phyloP scores from a whole-genome alignment of 169 alveolate species.

The Cryptosporidium felis region DNA sequence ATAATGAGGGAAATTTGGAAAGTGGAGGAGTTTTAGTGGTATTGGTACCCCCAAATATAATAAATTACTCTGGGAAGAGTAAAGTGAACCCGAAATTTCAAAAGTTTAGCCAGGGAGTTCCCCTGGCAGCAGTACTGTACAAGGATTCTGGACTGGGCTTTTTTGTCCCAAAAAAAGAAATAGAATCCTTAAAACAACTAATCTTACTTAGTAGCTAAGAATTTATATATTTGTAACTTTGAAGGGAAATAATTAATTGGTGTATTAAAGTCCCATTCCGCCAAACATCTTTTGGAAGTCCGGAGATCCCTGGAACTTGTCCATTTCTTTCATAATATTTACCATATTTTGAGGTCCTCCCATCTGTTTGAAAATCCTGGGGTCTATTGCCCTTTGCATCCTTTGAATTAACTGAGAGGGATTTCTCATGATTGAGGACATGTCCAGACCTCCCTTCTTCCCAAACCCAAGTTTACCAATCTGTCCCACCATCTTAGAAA shows the following conservation, averaged over 20 bases:
- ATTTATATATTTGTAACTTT: background rate
- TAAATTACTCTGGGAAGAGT: background rate
- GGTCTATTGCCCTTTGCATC: slow-evolving; percentile 94
- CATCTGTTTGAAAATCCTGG: slow-evolving; percentile 92
- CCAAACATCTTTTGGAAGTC: slow-evolving; percentile 66
- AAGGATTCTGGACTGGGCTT: slow-evolving; percentile 19
- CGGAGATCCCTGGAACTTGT: slow-evolving; percentile 53
- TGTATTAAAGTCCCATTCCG: slow-evolving; percentile 26
- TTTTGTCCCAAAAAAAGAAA: slow-evolving; percentile 12
- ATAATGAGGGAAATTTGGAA: background rate
- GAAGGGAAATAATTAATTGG: background rate
- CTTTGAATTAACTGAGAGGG: slow-evolving; percentile 92
- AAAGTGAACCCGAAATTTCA: slow-evolving; percentile 24
- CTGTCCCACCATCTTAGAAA: slow-evolving; percentile 95
- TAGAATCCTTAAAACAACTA: slow-evolving; percentile 14
- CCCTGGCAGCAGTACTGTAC: slow-evolving; percentile 17
- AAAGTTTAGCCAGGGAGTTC: slow-evolving; percentile 10
- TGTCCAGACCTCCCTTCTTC: slow-evolving; percentile 85
- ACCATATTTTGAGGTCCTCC: slow-evolving; percentile 95
- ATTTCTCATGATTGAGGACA: slow-evolving; percentile 91
- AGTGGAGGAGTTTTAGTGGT: slow-evolving; percentile 36
- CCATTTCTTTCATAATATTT: slow-evolving; percentile 93
- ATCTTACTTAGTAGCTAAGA: background rate
- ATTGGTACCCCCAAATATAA: slow-evolving; percentile 1
- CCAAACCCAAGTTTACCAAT: slow-evolving; percentile 95